phyloP scores from a whole-genome alignment of 2,329 filamentous ascomycete genomes.

The Exophiala spinifera region DNA sequence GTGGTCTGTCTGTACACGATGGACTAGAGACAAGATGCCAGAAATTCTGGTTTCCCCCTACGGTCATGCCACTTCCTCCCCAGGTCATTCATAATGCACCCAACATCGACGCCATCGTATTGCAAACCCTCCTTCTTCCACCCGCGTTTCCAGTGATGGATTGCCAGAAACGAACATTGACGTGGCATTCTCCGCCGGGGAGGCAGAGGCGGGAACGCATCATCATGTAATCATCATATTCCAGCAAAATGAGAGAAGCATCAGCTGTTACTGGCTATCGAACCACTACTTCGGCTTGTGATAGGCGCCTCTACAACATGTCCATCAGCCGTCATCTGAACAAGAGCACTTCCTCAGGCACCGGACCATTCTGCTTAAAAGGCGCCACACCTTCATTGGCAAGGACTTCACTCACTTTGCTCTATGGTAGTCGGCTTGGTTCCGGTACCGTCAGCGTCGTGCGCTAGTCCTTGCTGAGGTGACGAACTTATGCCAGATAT shows the following conservation, averaged over 20 bases:
- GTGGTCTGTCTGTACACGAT: too few relatives aligned
- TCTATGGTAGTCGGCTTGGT: background rate
- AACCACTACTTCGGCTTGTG: background rate
- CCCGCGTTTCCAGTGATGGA: too few relatives aligned
- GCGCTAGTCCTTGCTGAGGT: background rate
- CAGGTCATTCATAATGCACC: too few relatives aligned
- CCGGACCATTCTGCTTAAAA: background rate
- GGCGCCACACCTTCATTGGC: background rate
- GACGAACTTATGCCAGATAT: too few relatives aligned
- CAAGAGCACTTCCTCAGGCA: background rate
- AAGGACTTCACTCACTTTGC: background rate
- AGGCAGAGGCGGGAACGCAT: conserved; percentile 3
- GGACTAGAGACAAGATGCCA: too few relatives aligned
- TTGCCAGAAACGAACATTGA: background rate
- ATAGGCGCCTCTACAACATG: background rate
- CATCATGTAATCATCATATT: conserved; percentile 8
- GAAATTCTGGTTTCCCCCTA: too few relatives aligned
- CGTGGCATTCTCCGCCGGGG: background rate
- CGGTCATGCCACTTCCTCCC: too few relatives aligned
- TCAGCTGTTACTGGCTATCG: background rate
- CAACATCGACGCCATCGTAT: too few relatives aligned
- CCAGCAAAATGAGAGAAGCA: background rate
- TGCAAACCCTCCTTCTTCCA: too few relatives aligned
- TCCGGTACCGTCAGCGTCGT: conserved; percentile 14
- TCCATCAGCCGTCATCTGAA: background rate